Evolutionary conservation across 2,329 filamentous ascomycete genomes (phyloP).

Genomic region (Monilinia fructigena): DNA sequence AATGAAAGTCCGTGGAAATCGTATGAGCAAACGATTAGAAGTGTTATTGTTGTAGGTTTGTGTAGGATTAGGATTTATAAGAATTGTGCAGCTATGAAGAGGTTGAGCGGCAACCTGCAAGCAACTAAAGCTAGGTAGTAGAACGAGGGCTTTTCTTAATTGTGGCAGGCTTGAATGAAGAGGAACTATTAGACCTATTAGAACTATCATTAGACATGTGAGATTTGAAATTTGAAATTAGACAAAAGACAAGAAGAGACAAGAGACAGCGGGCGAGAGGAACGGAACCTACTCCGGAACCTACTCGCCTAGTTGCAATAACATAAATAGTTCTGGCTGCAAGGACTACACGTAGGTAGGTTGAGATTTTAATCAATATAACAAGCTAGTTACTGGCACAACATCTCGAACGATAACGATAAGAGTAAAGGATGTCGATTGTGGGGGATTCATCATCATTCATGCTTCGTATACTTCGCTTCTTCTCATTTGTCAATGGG

Average conservation of each 20-base stretch:
- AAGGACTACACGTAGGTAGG: no score
- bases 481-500: not conserved
- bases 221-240: no score
- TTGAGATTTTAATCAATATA: no score
- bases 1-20: constrained; percentile 1
- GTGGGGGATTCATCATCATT: not conserved
- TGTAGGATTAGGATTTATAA: not conserved
- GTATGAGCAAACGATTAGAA: no score
- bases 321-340: not conserved
- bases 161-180: no score
- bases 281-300: not conserved
- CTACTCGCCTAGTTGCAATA: not conserved
- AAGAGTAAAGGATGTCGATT: not conserved
- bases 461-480: no score
- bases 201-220: not conserved
- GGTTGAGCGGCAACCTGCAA: not conserved
- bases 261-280: not conserved
- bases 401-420: constrained; percentile 1
- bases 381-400: no score
- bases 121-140: not conserved
- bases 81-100: not conserved
- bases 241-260: no score
- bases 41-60: no score
- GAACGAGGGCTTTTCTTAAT: not conserved
- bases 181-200: not conserved